phyloP scores from a whole-genome alignment of 2,329 filamentous ascomycete genomes.

The Tolypocladium inflatum region DNA sequence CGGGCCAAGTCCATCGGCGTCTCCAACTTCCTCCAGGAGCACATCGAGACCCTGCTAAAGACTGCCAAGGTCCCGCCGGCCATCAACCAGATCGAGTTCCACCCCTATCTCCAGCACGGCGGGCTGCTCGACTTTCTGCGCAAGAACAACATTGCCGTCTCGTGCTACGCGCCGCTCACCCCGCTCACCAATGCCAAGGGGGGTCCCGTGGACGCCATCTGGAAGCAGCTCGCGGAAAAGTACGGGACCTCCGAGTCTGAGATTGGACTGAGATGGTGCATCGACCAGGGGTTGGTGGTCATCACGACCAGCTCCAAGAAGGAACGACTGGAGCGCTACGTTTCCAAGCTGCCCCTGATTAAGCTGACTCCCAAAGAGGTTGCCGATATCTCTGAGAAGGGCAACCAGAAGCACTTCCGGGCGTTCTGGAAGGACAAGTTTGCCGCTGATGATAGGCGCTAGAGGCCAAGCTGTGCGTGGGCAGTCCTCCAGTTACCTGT shows the following conservation, averaged over 20 bases:
- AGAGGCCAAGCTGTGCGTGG: neutral
- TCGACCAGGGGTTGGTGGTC: slow-evolving; percentile 50
- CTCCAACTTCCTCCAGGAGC: slow-evolving; percentile 57
- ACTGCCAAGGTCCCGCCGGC: slow-evolving; percentile 54
- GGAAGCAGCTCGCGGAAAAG: slow-evolving; percentile 42
- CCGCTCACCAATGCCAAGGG: slow-evolving; percentile 35
- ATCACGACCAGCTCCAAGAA: slow-evolving; percentile 52
- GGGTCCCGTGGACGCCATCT: slow-evolving; percentile 44
- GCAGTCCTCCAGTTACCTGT: no score
- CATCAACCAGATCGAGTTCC: slow-evolving; percentile 74
- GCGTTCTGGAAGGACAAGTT: slow-evolving; percentile 49
- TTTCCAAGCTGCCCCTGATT: slow-evolving; percentile 40
- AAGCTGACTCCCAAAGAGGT: slow-evolving; percentile 52
- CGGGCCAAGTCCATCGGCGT: slow-evolving; percentile 64
- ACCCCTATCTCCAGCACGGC: slow-evolving; percentile 64
- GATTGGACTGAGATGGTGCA: slow-evolving; percentile 47
- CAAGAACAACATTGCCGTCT: slow-evolving; percentile 45
- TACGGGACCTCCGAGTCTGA: slow-evolving; percentile 48
- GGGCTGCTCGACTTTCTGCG: slow-evolving; percentile 48
- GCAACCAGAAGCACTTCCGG: slow-evolving; percentile 51
- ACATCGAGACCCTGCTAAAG: slow-evolving; percentile 46
- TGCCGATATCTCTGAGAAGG: slow-evolving; percentile 42
- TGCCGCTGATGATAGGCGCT: slow-evolving; percentile 36
- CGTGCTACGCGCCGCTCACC: slow-evolving; percentile 47
- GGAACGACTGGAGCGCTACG: slow-evolving; percentile 46